Base-by-base conservation (phyloP, 371 early-diverging fungal genomes). In the Actinomortierella ambigua region DNA sequence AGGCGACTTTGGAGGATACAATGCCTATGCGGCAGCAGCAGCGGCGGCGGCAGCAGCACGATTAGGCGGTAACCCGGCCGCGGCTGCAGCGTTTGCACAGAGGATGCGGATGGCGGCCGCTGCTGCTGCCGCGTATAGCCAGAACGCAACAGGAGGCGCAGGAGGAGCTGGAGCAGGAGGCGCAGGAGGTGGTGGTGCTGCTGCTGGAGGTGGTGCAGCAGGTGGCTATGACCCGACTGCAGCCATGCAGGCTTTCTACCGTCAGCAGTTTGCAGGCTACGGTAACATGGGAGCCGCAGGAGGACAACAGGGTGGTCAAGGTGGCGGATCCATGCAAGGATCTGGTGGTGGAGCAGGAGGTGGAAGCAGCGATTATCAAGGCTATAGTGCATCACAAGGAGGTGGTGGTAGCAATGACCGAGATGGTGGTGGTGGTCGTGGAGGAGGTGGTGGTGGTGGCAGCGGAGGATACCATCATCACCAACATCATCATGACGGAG, bases 31-130 rank as follows among this genome's bases (percentile, higher is more conserved):
- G 63, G 76, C 53, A 7, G 41, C 41, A 7, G 53, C 42, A 4
- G 69, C 69, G 7, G 64, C 64, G 20, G 69, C 69, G 20, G 69
- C 69, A 6, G 70, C 70, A 18, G 78, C 77, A 58, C 50, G 83
- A 57, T 58, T 68, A 22, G 77, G 68, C 3, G 76, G 65, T 1
- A 76, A 71, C 26, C 77, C 83, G 20, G 82, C 82, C 39, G 77
- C 78, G 3, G 79, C 77, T 26, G 79, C 80, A 27, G 78, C 77
- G 26, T 43, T 69, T 18, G 69, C 70, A 0, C 70, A 65, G 26
- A 39, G 69, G 4, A 64, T 64, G 23, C 70, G 65, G 14, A 62
- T 71, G 64, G 69, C 69, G 11, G 65, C 75, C 1, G 60, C 69
- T 2, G 68, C 64, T 15, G 75, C 65, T 9, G 69, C 64, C 1